Evolutionary conservation across 148 eudicot genomes (phyloP).

Genomic region (Salicornia ramosissima): DNA sequence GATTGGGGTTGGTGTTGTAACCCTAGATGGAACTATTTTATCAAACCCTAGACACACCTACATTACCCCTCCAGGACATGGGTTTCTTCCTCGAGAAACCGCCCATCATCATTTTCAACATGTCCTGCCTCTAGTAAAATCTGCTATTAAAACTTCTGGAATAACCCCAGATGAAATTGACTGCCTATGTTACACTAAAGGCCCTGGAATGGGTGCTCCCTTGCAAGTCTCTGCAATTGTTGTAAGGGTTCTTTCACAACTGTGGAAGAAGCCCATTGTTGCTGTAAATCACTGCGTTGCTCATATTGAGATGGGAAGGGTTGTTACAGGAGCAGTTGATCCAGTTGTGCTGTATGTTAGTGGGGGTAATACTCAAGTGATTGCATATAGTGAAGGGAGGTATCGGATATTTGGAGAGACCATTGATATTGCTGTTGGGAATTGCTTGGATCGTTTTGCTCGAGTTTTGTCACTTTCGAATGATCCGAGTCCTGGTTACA

Average conservation of each 20-base stretch:
- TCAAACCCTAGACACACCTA: conserved; percentile 92
- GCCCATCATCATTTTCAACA: conserved; percentile 87
- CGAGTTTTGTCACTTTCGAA: conserved; percentile 79
- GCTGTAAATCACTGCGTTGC: conserved; percentile 93
- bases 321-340: conserved; percentile 87
- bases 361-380: conserved; percentile 96
- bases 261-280: conserved; percentile 93
- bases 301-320: conserved; percentile 95
- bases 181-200: conserved; percentile 93
- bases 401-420: conserved; percentile 95
- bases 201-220: conserved; percentile 97
- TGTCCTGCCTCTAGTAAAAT: conserved; percentile 61
- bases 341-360: conserved; percentile 93
- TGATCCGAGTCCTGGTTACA: conserved; percentile 95
- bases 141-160: conserved; percentile 57
- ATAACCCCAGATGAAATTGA: conserved; percentile 61
- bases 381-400: conserved; percentile 91
- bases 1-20: conserved; percentile 84
- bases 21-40: conserved; percentile 73
- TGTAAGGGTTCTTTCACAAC: conserved; percentile 74
- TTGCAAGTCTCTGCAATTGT: conserved; percentile 80
- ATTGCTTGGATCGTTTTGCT: conserved; percentile 94
- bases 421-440: conserved; percentile 95
- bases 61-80: conserved; percentile 93
- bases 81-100: conserved; percentile 90